Evolutionary conservation across 805 yeast genomes (phyloP).

Genomic region (Pichia manshurica): DNA sequence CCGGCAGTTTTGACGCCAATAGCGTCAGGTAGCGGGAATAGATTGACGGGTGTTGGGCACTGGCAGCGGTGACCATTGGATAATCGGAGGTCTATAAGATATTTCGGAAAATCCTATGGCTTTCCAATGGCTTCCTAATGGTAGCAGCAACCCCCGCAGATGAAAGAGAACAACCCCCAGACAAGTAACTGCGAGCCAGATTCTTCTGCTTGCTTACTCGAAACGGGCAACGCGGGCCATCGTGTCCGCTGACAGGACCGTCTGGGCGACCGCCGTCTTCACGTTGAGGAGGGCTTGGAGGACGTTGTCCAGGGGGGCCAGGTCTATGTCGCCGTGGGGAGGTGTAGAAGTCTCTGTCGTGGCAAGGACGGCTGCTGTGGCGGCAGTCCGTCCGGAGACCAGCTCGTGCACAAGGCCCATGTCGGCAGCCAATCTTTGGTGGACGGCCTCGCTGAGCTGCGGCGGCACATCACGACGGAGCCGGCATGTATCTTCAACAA

Average conservation of each 20-base stretch:
- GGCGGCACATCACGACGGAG: not conserved
- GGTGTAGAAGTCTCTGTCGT: too few species aligned
- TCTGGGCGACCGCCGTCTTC: not conserved
- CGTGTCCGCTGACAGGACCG: not conserved
- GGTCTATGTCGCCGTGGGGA: not conserved
- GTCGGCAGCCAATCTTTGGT: not conserved
- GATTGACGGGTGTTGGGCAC: not conserved
- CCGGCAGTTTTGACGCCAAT: not conserved
- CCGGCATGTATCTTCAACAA: conserved; percentile 36
- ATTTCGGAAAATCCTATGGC: too few species aligned
- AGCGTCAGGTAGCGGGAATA: not conserved
- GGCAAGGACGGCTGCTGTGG: conserved; percentile 1
- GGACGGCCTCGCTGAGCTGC: not conserved
- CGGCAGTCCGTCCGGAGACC: not conserved
- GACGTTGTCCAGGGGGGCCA: not conserved
- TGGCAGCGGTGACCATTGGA: too few species aligned
- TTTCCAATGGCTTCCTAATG: too few species aligned
- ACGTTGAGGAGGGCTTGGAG: not conserved
- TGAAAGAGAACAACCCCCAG: too few species aligned
- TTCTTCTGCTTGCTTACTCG: not conserved
- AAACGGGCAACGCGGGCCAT: conserved; percentile 6
- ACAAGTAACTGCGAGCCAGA: too few species aligned
- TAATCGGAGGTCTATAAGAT: too few species aligned
- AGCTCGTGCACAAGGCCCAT: not conserved
- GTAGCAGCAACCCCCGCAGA: too few species aligned